Base-by-base conservation (phyloP, 441 rosid species). In the Dalechampia spathulata region DNA sequence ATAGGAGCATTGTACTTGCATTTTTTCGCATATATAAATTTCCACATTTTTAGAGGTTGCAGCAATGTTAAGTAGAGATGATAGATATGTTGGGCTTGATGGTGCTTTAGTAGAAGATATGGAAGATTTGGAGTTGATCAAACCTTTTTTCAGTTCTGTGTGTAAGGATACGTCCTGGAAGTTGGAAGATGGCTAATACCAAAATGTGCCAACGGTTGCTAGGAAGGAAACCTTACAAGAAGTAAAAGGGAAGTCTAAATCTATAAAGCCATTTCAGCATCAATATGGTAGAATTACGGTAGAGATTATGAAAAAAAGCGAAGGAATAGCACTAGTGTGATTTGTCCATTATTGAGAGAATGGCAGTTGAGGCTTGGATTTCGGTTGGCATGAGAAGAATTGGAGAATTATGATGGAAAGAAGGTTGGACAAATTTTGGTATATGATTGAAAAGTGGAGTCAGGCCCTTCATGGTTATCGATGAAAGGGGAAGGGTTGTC, bases 361-460 rank as follows among this genome's bases (percentile, higher is more conserved):
- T 93, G 94, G 96, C 90, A 1, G 92, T 83, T 51, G 97, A 89
- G 65, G 99, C 99, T 34, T 87, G 96, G 97, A 78, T 73, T 10
- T 72, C 89, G 67, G 99, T 89, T 85, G 70, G 99, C 96, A 52
- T 92, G 99, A 97, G 75, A 80, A 43, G 99, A 89, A 68, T 66
- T 82, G 56, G 78, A 73, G 28, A 83, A 79, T 63, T 68, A 76
- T 75, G 73, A 82, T 55, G 66, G 52, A 4, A 72, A 74, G 44
- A 85, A 73, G 30, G 53, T 68, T 13, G 74, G 63, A 45, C 72
- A 63, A 62, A 72, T 30, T 68, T 66, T 80, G 39, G n/a, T 74
- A 5, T 53, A 65, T 27, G 80, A 76, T 38, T 83, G 78, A 64
- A 69, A 72, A 63, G 66, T 71, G 0, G 87, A 81, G 32, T 72